phyloP scores from a whole-genome alignment of 2,329 filamentous ascomycete species.

The Diplocarpon mali region DNA sequence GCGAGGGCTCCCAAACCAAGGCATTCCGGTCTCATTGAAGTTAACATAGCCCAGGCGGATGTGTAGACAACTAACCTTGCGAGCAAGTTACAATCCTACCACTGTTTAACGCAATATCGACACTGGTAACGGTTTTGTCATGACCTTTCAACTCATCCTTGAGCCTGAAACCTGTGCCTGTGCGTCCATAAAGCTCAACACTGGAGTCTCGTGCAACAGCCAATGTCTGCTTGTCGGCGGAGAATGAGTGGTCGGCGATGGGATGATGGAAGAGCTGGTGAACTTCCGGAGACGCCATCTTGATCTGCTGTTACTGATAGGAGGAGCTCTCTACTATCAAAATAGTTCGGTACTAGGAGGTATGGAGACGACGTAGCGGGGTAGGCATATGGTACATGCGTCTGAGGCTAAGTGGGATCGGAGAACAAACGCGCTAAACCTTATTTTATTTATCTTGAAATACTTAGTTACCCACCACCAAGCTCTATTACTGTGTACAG shows the following conservation, averaged over 20 bases:
- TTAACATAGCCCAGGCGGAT: background rate
- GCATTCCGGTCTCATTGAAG: constrained; percentile 72
- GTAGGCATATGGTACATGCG: background rate
- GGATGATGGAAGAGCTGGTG: constrained; percentile 95
- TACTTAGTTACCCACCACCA: constrained; percentile 3
- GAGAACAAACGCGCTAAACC: background rate
- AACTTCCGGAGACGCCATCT: constrained; percentile 79
- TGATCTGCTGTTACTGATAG: constrained; percentile 49
- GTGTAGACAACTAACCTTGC: constrained; percentile 52
- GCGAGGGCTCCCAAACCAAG: constrained; percentile 94
- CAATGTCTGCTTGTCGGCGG: constrained; percentile 75
- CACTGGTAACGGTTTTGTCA: constrained; percentile 91
- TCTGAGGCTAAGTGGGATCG: background rate
- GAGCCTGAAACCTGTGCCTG: constrained; percentile 65
- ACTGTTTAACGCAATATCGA: constrained; percentile 84
- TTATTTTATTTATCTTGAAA: constrained; percentile 2
- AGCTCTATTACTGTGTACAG: no score
- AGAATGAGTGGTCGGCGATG: constrained; percentile 97
- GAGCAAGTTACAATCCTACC: constrained; percentile 97
- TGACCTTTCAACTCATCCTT: constrained; percentile 92
- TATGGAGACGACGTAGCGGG: background rate
- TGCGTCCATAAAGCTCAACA: constrained; percentile 75
- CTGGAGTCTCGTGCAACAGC: constrained; percentile 84
- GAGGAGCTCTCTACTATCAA: constrained; percentile 98
- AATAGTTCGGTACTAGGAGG: background rate